Conservation (phyloP, 495 filamentous ascomycete species). For the Talaromyces nanjingensis region DNA sequence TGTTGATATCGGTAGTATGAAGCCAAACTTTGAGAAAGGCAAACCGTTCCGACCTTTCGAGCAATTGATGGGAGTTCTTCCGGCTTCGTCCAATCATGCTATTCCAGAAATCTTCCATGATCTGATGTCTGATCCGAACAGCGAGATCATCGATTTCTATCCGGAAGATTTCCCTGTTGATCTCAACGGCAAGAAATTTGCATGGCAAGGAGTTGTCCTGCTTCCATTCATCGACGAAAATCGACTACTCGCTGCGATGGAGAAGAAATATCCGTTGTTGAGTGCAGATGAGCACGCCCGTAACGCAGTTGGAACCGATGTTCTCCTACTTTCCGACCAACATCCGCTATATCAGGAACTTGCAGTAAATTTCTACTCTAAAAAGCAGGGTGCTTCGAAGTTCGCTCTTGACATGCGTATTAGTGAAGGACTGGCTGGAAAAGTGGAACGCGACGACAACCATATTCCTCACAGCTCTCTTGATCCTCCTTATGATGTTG, state of each 20-base stretch:
- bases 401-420: constrained; percentile 63
- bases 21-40: constrained; percentile 78
- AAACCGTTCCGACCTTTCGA: constrained; percentile 87
- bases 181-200: constrained; percentile 95
- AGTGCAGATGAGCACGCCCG: constrained; percentile 69
- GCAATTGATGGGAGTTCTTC: constrained; percentile 96
- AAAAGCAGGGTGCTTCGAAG: constrained; percentile 60
- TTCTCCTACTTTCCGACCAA: constrained; percentile 72
- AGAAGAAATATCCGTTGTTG: constrained; percentile 71
- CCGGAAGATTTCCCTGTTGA: constrained; percentile 90
- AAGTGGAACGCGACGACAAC: constrained; percentile 68
- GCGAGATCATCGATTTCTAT: constrained; percentile 95
- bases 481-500: constrained; percentile 54
- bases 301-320: constrained; percentile 75
- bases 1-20: constrained; percentile 70
- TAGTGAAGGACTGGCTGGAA: constrained; percentile 76
- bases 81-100: constrained; percentile 84
- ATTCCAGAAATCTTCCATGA: constrained; percentile 80
- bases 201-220: constrained; percentile 92
- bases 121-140: constrained; percentile 80
- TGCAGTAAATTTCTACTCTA: constrained; percentile 78
- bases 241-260: constrained; percentile 75
- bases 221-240: constrained; percentile 96
- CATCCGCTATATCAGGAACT: constrained; percentile 80
- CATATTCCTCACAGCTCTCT: constrained; percentile 71